Percentiles rank a stretch among this genome's conserved stretches.
Evolutionary conservation across 192 early-diverging fungal species (phyloP).

Genomic region (Pilaira anomala): DNA sequence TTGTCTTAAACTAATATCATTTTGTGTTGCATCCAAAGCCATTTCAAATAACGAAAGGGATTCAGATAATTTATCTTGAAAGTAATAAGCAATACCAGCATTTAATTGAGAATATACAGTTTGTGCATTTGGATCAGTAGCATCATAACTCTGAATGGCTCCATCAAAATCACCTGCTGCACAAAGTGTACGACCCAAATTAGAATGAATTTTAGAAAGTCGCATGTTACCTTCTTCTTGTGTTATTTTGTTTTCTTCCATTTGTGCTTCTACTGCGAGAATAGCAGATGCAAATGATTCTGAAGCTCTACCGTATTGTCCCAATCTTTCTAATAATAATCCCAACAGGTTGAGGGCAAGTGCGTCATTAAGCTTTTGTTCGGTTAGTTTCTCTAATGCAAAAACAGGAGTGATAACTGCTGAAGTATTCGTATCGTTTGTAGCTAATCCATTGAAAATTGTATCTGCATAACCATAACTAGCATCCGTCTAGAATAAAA

Average conservation of each 20-base stretch:
- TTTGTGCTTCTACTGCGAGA: slow-evolving; percentile 31
- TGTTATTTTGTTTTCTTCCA: slow-evolving; percentile 12
- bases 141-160: slow-evolving; percentile 52
- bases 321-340: slow-evolving; percentile 71
- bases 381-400: slow-evolving; percentile 63
- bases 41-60: slow-evolving; percentile 72
- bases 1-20: slow-evolving; percentile 51
- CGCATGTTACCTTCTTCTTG: slow-evolving; percentile 2
- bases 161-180: slow-evolving; percentile 55
- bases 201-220: slow-evolving; percentile 54
- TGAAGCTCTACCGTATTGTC: slow-evolving; percentile 63
- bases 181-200: slow-evolving; percentile 70
- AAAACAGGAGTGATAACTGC: slow-evolving; percentile 51
- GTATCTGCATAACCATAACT: slow-evolving; percentile 56
- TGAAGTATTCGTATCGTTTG: slow-evolving; percentile 8
- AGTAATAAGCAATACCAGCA: slow-evolving; percentile 75
- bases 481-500: slow-evolving; percentile 59
- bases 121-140: slow-evolving; percentile 8
- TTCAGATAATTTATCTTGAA: slow-evolving; percentile 59
- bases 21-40: slow-evolving; percentile 55
- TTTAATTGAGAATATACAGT: slow-evolving; percentile 53
- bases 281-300: slow-evolving; percentile 59
- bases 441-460: slow-evolving; percentile 12
- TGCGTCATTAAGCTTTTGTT: slow-evolving; percentile 55
- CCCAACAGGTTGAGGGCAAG: slow-evolving; percentile 68